phyloP scores from a whole-genome alignment of 345 rosid species.

The Lumnitzera littorea region DNA sequence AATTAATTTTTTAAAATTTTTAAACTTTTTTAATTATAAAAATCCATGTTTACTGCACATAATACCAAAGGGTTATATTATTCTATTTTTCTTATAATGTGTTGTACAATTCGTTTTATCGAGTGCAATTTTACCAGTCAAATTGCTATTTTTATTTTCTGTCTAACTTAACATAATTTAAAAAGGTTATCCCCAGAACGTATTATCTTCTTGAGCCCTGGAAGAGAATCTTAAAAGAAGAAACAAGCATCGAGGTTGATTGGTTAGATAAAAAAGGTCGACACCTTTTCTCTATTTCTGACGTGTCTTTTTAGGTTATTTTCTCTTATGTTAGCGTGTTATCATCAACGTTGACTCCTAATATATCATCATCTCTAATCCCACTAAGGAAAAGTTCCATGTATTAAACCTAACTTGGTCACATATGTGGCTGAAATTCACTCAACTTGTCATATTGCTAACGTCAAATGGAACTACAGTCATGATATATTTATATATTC shows the following conservation, averaged over 20 bases:
- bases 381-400: slow-evolving; percentile 6
- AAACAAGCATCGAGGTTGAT: not conserved
- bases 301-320: not conserved
- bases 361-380: not conserved
- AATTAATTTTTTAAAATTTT: too few relatives aligned
- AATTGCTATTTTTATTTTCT: too few relatives aligned
- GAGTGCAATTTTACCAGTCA: too few relatives aligned
- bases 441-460: not conserved
- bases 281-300: not conserved
- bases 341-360: not conserved
- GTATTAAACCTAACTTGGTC: slow-evolving; percentile 1
- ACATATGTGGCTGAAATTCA: not conserved
- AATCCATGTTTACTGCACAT: too few relatives aligned
- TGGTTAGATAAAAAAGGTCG: not conserved
- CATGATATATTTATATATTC: not conserved
- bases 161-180: too few relatives aligned
- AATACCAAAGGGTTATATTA: too few relatives aligned
- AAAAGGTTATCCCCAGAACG: too few relatives aligned
- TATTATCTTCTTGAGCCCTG: not conserved
- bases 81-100: too few relatives aligned
- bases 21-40: too few relatives aligned
- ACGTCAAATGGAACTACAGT: not conserved
- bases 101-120: too few relatives aligned
- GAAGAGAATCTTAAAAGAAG: not conserved
- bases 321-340: not conserved